A percentile compares a stretch with the other conserved stretches of the same genome.
Evolutionary conservation across 2,329 filamentous ascomycete genomes (phyloP).

Genomic region (Colletotrichum sp.): DNA sequence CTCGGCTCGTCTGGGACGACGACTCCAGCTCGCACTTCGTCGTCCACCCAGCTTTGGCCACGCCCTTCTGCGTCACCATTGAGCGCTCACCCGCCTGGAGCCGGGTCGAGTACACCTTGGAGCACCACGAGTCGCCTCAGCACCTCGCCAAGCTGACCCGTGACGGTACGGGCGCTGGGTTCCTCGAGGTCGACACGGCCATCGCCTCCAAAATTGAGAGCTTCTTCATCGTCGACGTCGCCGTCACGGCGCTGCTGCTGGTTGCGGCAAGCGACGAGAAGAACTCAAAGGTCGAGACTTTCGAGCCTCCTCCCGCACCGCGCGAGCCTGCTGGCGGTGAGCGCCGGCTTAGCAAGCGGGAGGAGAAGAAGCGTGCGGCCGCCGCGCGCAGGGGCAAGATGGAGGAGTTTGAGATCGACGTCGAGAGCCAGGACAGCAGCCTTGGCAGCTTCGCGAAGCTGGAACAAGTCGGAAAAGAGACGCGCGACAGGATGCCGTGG

Average conservation of each 20-base stretch:
- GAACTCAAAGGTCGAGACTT: slow-evolving; percentile 55
- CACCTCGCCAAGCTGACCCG: slow-evolving; percentile 66
- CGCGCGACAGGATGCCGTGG: slow-evolving; percentile 55
- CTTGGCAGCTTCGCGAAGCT: slow-evolving; percentile 48
- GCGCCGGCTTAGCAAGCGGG: slow-evolving; percentile 32
- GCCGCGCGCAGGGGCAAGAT: slow-evolving; percentile 41
- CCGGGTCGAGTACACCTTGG: slow-evolving; percentile 67
- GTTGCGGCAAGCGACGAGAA: slow-evolving; percentile 64
- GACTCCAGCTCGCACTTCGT: slow-evolving; percentile 65
- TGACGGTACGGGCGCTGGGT: slow-evolving; percentile 64
- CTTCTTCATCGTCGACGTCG: slow-evolving; percentile 68
- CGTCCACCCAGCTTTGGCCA: slow-evolving; percentile 67
- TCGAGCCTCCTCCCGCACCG: slow-evolving; percentile 61
- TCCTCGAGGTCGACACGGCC: slow-evolving; percentile 65
- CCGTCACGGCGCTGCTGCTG: slow-evolving; percentile 63
- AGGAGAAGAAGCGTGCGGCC: slow-evolving; percentile 23
- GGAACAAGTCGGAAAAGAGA: slow-evolving; percentile 39
- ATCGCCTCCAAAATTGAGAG: slow-evolving; percentile 64
- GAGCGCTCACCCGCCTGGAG: slow-evolving; percentile 64
- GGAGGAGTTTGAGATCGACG: slow-evolving; percentile 65
- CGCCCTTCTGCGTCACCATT: slow-evolving; percentile 66
- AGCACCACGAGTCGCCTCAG: slow-evolving; percentile 66
- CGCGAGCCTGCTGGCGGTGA: slow-evolving; percentile 25
- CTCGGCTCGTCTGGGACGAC: slow-evolving; percentile 74
- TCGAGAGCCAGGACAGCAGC: slow-evolving; percentile 65